Evolutionary conservation across 306 rosid genomes (phyloP).

Genomic region (Vigna mungo): DNA sequence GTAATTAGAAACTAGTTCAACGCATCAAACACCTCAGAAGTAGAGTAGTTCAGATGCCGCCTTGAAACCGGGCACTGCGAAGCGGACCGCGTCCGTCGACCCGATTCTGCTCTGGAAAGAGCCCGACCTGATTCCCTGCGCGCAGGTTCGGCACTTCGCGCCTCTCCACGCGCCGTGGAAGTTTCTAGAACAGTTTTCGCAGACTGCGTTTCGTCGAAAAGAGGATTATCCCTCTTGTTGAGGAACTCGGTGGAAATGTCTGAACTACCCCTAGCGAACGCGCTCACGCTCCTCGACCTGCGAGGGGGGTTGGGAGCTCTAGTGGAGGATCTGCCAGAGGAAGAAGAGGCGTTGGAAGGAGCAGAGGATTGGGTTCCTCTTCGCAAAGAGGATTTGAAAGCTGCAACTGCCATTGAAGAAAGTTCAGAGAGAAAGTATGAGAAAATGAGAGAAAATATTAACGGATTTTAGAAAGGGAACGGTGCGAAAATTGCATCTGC

Average conservation of each 20-base stretch:
- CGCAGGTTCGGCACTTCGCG: conserved; percentile 33
- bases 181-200: conserved; percentile 19
- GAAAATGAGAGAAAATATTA: background rate
- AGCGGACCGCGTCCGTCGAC: conserved; percentile 68
- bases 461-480: background rate
- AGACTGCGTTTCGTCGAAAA: conserved; percentile 53
- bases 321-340: conserved; percentile 41
- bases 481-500: background rate
- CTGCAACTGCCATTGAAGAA: conserved; percentile 68
- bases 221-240: conserved; percentile 89
- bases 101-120: conserved; percentile 53
- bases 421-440: background rate
- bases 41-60: conserved; percentile 43
- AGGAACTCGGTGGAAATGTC: conserved; percentile 62
- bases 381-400: conserved; percentile 85
- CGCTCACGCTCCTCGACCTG: conserved; percentile 89
- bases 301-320: conserved; percentile 62
- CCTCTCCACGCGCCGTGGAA: conserved; percentile 29
- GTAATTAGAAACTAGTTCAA: background rate
- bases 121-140: conserved; percentile 53
- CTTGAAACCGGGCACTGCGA: conserved; percentile 67
- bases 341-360: conserved; percentile 2
- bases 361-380: conserved; percentile 55
- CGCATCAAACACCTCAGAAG: conserved; percentile 63
- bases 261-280: conserved; percentile 55